Evolutionary conservation across 371 early-diverging fungal species (phyloP).

Genomic region (Spiromyces aspiralis): DNA sequence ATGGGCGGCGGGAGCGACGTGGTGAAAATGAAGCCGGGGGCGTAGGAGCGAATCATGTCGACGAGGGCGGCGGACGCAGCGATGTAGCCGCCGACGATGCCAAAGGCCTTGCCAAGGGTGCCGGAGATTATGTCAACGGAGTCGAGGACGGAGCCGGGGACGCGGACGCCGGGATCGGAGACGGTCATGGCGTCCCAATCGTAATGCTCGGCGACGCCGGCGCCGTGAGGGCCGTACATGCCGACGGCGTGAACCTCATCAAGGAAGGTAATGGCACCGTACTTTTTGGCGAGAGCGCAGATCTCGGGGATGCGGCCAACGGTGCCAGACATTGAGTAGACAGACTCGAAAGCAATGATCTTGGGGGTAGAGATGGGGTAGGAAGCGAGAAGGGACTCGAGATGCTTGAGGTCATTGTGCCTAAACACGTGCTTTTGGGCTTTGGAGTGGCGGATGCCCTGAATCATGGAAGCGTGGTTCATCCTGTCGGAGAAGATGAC

Average conservation of each 20-base stretch:
- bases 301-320: constrained; percentile 93
- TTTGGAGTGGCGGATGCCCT: constrained; percentile 89
- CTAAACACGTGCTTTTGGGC: constrained; percentile 83
- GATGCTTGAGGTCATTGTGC: constrained; percentile 86
- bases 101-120: constrained; percentile 95
- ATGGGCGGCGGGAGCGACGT: constrained; percentile 93
- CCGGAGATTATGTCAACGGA: constrained; percentile 94
- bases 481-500: constrained; percentile 86
- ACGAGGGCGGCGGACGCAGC: constrained; percentile 77
- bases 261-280: constrained; percentile 94
- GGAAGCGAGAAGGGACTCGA: constrained; percentile 66
- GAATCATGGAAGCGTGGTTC: constrained; percentile 98
- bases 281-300: constrained; percentile 82
- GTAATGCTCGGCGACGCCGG: constrained; percentile 93
- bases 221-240: constrained; percentile 94
- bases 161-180: constrained; percentile 31
- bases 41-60: constrained; percentile 95
- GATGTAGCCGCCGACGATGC: constrained; percentile 96
- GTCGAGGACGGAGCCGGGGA: constrained; percentile 53
- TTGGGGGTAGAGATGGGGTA: constrained; percentile 74
- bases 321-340: constrained; percentile 96
- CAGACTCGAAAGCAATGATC: constrained; percentile 95
- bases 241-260: constrained; percentile 98
- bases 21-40: constrained; percentile 98
- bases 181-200: constrained; percentile 53